phyloP scores from a whole-genome alignment of 352 stramenopile genomes.

The Pythium rishiriense region DNA sequence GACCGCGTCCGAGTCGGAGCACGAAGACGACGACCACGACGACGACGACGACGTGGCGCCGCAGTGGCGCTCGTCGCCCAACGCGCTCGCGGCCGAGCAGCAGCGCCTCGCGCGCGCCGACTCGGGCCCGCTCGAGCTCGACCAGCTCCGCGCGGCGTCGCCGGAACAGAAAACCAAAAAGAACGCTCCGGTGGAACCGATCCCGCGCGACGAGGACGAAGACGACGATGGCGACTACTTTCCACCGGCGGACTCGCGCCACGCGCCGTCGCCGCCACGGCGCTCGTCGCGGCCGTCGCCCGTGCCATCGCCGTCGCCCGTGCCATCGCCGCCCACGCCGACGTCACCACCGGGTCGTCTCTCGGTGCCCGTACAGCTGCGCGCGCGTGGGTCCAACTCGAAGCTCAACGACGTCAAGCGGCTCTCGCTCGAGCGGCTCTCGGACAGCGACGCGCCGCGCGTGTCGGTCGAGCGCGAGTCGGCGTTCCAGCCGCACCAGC shows the following conservation, averaged over 20 bases:
- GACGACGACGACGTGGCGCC: slow-evolving; percentile 16
- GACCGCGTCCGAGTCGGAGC: slow-evolving; percentile 17
- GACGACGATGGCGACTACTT: slow-evolving; percentile 24
- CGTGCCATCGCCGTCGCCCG: slow-evolving; percentile 7
- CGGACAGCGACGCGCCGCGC: slow-evolving; percentile 15
- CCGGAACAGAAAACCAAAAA: slow-evolving; percentile 15
- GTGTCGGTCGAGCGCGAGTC: slow-evolving; percentile 38
- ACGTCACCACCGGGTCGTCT: slow-evolving; percentile 15
- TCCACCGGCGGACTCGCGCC: slow-evolving; percentile 11
- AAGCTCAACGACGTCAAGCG: slow-evolving; percentile 34
- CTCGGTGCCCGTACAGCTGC: slow-evolving; percentile 26
- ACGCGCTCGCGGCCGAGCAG: not conserved
- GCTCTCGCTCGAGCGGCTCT: slow-evolving; percentile 28
- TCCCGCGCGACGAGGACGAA: slow-evolving; percentile 35
- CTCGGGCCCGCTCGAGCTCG: not conserved
- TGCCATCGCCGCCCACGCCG: not conserved
- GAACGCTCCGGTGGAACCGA: slow-evolving; percentile 12
- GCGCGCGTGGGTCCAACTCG: slow-evolving; percentile 36
- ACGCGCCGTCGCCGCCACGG: slow-evolving; percentile 15
- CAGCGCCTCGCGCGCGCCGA: not conserved
- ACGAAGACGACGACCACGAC: slow-evolving; percentile 3
- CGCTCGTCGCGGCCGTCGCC: slow-evolving; percentile 8
- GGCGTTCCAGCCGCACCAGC: slow-evolving; percentile 1
- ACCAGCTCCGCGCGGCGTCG: slow-evolving; percentile 4
- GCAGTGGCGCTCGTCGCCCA: slow-evolving; percentile 13